These are phyloP conservation scores for Termitomyces sp. DNA, from an alignment of 768 basidiomycete genomes.

Conservation along the genomic window DNA sequence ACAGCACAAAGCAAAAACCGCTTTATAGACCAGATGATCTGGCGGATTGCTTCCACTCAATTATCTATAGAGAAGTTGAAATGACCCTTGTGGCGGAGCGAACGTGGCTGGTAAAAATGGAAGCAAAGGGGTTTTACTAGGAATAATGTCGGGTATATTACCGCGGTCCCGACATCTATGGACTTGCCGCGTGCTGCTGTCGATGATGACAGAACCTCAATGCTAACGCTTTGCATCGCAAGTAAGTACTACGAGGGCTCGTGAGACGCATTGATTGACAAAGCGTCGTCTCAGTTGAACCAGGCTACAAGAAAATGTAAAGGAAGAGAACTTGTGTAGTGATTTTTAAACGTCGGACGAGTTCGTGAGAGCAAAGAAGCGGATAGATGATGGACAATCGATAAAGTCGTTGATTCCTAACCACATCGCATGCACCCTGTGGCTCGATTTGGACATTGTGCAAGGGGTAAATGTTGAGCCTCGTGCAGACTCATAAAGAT, in stretches of 20 bases:
- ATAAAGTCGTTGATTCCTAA: too few relatives aligned
- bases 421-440: too few relatives aligned
- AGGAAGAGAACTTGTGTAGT: too few relatives aligned
- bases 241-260: background rate
- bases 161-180: background rate
- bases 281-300: background rate
- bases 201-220: background rate
- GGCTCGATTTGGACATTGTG: too few relatives aligned
- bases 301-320: background rate
- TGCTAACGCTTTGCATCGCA: background rate
- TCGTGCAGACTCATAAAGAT: background rate
- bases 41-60: background rate
- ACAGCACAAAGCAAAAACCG: too few relatives aligned
- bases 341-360: too few relatives aligned
- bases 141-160: background rate
- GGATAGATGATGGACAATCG: background rate
- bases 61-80: background rate
- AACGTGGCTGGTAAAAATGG: background rate
- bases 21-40: background rate
- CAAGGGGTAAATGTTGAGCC: background rate
- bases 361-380: background rate
- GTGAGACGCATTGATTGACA: background rate
- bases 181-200: background rate
- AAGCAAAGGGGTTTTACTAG: background rate
- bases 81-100: background rate